Percentiles rank a stretch among this genome's conserved stretches.
Evolutionary conservation across 2,329 filamentous ascomycete genomes (phyloP).

Genomic region (Pyrenophora tritici-repentis): DNA sequence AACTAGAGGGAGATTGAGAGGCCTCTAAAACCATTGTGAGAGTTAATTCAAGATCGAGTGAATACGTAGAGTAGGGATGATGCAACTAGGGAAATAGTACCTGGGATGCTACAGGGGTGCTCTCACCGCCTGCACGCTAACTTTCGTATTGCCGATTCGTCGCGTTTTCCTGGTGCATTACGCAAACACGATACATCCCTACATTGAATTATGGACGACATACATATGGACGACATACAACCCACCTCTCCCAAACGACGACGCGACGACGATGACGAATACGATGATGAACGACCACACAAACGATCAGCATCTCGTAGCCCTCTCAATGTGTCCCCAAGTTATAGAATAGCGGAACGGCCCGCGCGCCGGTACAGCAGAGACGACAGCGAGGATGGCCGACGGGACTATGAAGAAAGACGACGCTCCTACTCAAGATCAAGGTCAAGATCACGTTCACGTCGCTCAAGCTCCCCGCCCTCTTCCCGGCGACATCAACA

Average conservation of each 20-base stretch:
- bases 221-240: conserved; percentile 26
- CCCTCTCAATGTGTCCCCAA: conserved; percentile 33
- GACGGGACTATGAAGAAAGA: conserved; percentile 32
- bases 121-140: conserved; percentile 12
- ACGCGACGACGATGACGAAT: conserved; percentile 35
- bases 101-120: conserved; percentile 18
- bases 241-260: conserved; percentile 37
- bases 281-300: conserved; percentile 34
- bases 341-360: conserved; percentile 41
- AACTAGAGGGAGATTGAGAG: conserved; percentile 50
- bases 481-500: conserved; percentile 34
- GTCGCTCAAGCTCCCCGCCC: conserved; percentile 22
- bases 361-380: conserved; percentile 43
- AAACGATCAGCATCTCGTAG: conserved; percentile 42
- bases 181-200: conserved; percentile 1
- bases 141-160: conserved; percentile 13
- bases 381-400: conserved; percentile 40
- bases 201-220: conserved; percentile 22
- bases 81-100: conserved; percentile 22
- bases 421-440: conserved; percentile 27
- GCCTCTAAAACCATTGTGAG: conserved; percentile 28
- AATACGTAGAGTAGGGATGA: conserved; percentile 8
- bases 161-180: conserved; percentile 16
- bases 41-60: background rate
- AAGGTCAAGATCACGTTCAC: conserved; percentile 14